Conservation (phyloP, 768 basidiomycete species). For the Leucosporidium scottii region DNA sequence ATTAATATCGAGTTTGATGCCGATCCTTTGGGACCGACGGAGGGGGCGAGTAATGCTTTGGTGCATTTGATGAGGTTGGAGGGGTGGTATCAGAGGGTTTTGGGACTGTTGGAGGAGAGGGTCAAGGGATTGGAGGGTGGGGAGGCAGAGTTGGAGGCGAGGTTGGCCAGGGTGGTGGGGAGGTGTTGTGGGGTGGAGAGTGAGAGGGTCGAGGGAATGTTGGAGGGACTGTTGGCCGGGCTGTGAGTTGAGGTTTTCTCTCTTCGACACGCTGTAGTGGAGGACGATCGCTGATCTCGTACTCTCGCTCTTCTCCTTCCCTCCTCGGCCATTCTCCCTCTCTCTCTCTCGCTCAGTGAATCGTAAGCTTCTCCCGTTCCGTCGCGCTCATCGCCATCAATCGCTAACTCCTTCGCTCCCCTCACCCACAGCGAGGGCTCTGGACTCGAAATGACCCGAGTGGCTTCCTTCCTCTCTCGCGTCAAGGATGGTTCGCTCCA, state of each 20-base stretch:
- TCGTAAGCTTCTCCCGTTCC: too few species aligned
- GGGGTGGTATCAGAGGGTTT: slow-evolving; percentile 74
- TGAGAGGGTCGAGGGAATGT: slow-evolving; percentile 86
- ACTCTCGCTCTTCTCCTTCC: neutral
- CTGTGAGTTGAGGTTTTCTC: slow-evolving; percentile 44
- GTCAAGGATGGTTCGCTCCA: slow-evolving; percentile 43
- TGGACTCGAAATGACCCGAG: slow-evolving; percentile 71
- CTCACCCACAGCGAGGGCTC: slow-evolving; percentile 58
- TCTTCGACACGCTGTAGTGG: too few species aligned
- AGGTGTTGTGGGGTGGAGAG: slow-evolving; percentile 77
- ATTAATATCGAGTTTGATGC: slow-evolving; percentile 59
- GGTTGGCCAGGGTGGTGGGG: slow-evolving; percentile 80
- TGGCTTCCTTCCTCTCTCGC: slow-evolving; percentile 88
- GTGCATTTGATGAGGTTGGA: slow-evolving; percentile 67
- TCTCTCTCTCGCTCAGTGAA: too few species aligned
- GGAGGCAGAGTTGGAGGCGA: slow-evolving; percentile 70
- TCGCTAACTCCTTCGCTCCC: too few species aligned
- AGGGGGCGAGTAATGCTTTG: slow-evolving; percentile 44
- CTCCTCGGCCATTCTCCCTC: neutral
- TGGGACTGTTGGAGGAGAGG: slow-evolving; percentile 63
- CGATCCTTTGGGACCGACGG: slow-evolving; percentile 62
- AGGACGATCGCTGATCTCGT: too few species aligned
- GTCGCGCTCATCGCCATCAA: neutral
- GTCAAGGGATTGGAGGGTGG: slow-evolving; percentile 67
- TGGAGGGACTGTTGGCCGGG: slow-evolving; percentile 75